Evolutionary conservation across 495 filamentous ascomycete genomes (phyloP).

Genomic region (Xylaria sp.): DNA sequence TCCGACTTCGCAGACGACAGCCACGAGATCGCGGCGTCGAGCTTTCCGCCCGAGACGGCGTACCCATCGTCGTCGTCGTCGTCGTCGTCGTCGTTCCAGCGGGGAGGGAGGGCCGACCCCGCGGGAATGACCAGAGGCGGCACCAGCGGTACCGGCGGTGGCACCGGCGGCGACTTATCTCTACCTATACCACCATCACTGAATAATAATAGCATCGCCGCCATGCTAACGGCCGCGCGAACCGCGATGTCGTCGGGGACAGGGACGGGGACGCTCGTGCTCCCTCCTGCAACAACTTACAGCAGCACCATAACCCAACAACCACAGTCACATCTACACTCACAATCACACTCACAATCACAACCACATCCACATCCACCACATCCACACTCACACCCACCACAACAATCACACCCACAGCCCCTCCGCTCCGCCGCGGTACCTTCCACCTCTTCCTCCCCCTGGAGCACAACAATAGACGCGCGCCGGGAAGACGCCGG

Average conservation of each 20-base stretch:
- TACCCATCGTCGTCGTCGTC: background rate
- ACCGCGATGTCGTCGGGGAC: background rate
- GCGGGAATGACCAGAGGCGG: background rate
- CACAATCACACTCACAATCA: too few relatives aligned
- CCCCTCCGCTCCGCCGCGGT: background rate
- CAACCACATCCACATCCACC: too few relatives aligned
- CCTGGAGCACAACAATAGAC: constrained; percentile 19
- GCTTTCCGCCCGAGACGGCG: too few relatives aligned
- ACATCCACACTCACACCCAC: too few relatives aligned
- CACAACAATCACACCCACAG: background rate
- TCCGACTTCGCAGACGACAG: constrained; percentile 42
- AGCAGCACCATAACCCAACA: background rate
- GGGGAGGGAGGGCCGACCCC: background rate
- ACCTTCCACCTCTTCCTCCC: constrained; percentile 1
- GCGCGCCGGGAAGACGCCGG: constrained; percentile 37
- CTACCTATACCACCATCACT: background rate
- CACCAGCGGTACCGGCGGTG: background rate
- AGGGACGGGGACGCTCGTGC: background rate
- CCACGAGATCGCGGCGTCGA: constrained; percentile 38
- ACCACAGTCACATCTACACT: too few relatives aligned
- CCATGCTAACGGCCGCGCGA: background rate
- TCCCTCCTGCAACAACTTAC: background rate
- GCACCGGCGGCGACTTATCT: background rate
- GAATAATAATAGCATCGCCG: background rate
- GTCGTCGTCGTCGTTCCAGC: background rate